Base-by-base conservation (phyloP, 2,329 filamentous ascomycete genomes). In the Fusarium brevicatenulatum region DNA sequence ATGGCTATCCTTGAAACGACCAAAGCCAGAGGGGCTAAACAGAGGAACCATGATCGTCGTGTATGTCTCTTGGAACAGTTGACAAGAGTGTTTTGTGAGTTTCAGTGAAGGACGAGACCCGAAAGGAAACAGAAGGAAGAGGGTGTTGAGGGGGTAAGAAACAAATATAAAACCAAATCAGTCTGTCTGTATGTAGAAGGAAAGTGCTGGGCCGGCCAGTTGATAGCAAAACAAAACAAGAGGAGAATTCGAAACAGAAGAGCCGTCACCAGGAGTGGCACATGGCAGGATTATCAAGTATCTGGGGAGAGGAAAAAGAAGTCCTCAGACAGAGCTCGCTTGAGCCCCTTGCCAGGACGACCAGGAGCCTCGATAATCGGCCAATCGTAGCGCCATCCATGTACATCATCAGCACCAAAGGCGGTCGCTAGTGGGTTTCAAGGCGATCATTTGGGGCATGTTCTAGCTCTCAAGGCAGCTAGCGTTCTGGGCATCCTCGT, bases 161-260 rank as follows among this genome's bases (percentile, higher is more conserved):
- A 72, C 64, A 69, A 63, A 53, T 62, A 71, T 61, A 67, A 63
- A 52, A 71, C 67, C 28, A 44, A 44, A 61, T 56, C 49, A 65
- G 50, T 60, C 42, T 53, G 50, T 60, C 42, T 53, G 46, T 32
- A 57, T 30, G 49, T 44, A 69, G 65, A 68, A 74, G 40, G 61
- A 59, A 47, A 71, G 50, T 42, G 46, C 72, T 77, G 75, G 74
- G 34, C 75, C 75, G 62, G 75, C 75, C 75, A 77, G 74, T 68
- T 65, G 49, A 58, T 53, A 60, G 60, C 37, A 62, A 72, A 66
- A 68, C 70, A 70, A 73, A 65, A 46, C 43, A 62, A 75, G 63
- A 63, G 49, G 25, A 75, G 57, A 66, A 75, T 63, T 62, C 67
- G 73, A 77, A 77, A 77, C 75, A 44, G 55, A 73, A 68, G 39